Conservation (phyloP, 345 rosid genomes). For the Barbarea vulgaris region DNA sequence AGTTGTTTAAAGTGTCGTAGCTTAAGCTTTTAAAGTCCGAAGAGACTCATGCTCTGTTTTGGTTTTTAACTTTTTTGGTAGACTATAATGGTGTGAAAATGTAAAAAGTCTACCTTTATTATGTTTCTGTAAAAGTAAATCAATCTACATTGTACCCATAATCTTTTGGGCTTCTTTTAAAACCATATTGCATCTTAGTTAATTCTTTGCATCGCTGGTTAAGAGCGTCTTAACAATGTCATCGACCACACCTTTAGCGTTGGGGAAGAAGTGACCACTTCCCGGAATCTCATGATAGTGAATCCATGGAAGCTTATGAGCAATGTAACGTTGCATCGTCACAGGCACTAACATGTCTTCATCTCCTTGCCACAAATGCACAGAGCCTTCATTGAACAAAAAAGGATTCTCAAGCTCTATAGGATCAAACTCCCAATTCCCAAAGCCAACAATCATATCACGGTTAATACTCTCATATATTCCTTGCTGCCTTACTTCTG, state of each 20-base stretch:
- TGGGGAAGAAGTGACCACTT: conserved; percentile 53
- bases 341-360: conserved; percentile 65
- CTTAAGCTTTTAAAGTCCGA: not conserved
- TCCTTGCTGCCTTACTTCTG: conserved; percentile 63
- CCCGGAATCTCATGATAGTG: conserved; percentile 66
- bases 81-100: not conserved
- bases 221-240: conserved; percentile 53
- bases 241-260: conserved; percentile 45
- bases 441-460: conserved; percentile 56
- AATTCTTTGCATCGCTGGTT: not conserved
- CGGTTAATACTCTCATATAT: conserved; percentile 55
- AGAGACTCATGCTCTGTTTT: conserved; percentile 11
- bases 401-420: conserved; percentile 60
- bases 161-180: not conserved
- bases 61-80: not conserved
- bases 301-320: conserved; percentile 69
- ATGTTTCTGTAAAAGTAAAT: not conserved
- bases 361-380: conserved; percentile 79
- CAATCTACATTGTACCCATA: not conserved
- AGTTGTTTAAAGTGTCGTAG: not conserved
- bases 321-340: conserved; percentile 50
- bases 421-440: conserved; percentile 78
- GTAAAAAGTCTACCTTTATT: not conserved
- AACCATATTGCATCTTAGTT: not conserved
- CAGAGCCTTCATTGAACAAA: conserved; percentile 46